A percentile compares a stretch with the other conserved stretches of the same genome.
phyloP scores from a whole-genome alignment of 2,329 filamentous ascomycete genomes.

The Ampelomyces quisqualis region DNA sequence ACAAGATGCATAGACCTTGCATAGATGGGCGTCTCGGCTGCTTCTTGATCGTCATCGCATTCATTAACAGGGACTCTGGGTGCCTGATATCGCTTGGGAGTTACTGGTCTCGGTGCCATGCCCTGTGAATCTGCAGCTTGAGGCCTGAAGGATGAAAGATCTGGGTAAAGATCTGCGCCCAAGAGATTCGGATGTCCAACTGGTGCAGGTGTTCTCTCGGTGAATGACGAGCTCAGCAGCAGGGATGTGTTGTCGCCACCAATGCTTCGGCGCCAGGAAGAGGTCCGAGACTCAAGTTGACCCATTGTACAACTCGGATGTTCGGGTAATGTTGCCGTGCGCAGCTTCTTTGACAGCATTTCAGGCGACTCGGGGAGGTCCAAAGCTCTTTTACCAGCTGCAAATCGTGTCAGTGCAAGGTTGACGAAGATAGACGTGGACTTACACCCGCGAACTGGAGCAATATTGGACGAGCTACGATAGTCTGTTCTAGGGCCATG shows the following conservation, averaged over 20 bases:
- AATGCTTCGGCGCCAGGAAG: not conserved
- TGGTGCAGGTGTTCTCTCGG: conserved; percentile 8
- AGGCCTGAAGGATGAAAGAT: conserved; percentile 19
- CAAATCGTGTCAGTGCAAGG: not conserved
- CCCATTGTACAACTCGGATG: not conserved
- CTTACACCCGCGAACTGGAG: too few relatives aligned
- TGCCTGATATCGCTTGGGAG: conserved; percentile 1
- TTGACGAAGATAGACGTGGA: too few relatives aligned
- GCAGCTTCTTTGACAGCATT: conserved; percentile 13
- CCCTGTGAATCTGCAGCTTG: conserved; percentile 5
- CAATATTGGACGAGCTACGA: too few relatives aligned
- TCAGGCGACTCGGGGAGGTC: conserved; percentile 4
- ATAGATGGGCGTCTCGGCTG: conserved; percentile 23
- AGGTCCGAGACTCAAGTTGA: not conserved
- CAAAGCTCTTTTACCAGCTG: conserved; percentile 16
- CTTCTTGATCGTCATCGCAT: conserved; percentile 1
- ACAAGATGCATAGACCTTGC: conserved; percentile 31
- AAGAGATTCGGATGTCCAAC: not conserved
- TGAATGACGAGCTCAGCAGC: conserved; percentile 5
- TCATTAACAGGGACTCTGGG: conserved; percentile 6
- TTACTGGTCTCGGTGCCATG: not conserved
- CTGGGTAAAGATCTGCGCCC: not conserved
- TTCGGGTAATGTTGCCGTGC: conserved; percentile 7
- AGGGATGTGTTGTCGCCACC: conserved; percentile 10
- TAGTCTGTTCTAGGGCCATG: not conserved